Base-by-base conservation (phyloP, 768 basidiomycete genomes). In the Lentinula sp. region DNA sequence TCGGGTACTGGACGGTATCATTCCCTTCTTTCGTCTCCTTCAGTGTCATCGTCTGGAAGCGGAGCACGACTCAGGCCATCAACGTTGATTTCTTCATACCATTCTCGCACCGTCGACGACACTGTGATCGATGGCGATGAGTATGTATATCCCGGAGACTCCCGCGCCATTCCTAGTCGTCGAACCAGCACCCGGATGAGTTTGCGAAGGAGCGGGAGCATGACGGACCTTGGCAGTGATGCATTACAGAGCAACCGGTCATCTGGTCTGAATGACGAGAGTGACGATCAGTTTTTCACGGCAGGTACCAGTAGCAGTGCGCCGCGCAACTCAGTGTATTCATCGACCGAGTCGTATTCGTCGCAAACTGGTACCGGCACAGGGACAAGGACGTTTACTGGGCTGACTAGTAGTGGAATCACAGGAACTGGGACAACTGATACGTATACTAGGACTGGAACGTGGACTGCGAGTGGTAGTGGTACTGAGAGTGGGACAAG, bases 181-280 rank as follows among this genome's bases (percentile, higher is more conserved):
- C 62, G 79, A 28, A 71, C 75, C 5, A 73, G 73, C 23, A 35
- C 39, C 15, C 84, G 83, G 66, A 81, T 81, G 61, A 81, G 80
- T 0, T 64, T 85, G 28, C 75, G 84, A 41, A 76, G 88, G 46
- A 89, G 87, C n/a, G 87, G 83, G 48, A 92, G 88, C 0, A 79
- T 89, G 75, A 87, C 87, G 0, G 91, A 93, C 66, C 74, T 93
- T n/a, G 90, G 78, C 71, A 76, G 84, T 60, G 86, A 80, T 41
- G 45, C 28, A 1, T 48, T 58, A 18, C 45, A 60, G 36, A 51
- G 49, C 18, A 59, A 59, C 32, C 28, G 56, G 28, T 58, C 52
- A 15, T 52, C 52, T 13, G 41, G 12, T n/a, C 20, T 51, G 8
- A 39, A 51, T 15, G 57, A 48, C 1, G 57, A 37, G 3, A 60